Evolutionary conservation across 352 stramenopile species (phyloP).

Genomic region (Pythium aquatile): DNA sequence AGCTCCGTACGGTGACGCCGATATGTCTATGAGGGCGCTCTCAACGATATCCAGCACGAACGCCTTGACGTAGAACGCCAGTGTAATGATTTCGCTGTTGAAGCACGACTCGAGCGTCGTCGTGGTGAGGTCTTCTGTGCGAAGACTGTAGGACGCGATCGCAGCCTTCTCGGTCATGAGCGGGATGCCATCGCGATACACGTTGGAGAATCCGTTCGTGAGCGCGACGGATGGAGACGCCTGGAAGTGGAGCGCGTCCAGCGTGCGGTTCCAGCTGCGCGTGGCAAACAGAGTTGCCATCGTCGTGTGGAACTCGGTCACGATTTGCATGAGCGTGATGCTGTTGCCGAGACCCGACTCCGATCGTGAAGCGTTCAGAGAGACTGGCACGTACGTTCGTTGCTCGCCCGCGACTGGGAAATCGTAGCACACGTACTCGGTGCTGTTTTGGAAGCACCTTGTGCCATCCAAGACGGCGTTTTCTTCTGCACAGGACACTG

Average conservation of each 20-base stretch:
- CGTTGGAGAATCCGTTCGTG: slow-evolving; percentile 27
- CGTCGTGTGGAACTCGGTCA: slow-evolving; percentile 31
- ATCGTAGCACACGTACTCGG: slow-evolving; percentile 30
- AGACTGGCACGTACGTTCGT: slow-evolving; percentile 19
- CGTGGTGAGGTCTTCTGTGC: slow-evolving; percentile 19
- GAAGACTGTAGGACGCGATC: slow-evolving; percentile 9
- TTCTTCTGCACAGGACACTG: slow-evolving; percentile 25
- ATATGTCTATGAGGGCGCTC: slow-evolving; percentile 10
- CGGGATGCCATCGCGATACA: slow-evolving; percentile 26
- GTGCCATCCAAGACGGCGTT: slow-evolving; percentile 28
- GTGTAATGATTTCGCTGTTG: slow-evolving; percentile 19
- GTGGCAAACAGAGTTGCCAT: slow-evolving; percentile 32
- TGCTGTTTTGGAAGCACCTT: slow-evolving; percentile 28
- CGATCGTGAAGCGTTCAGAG: slow-evolving; percentile 19
- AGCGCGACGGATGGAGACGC: slow-evolving; percentile 13
- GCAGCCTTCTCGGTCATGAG: slow-evolving; percentile 25
- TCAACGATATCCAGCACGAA: slow-evolving; percentile 35
- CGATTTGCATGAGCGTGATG: slow-evolving; percentile 28
- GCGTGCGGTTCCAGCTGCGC: slow-evolving; percentile 34
- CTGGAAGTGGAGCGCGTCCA: slow-evolving; percentile 27
- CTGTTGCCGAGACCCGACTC: slow-evolving; percentile 30
- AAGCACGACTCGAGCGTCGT: slow-evolving; percentile 33
- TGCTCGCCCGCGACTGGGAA: slow-evolving; percentile 27
- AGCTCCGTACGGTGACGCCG: slow-evolving; percentile 9
- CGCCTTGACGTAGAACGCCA: slow-evolving; percentile 31